Conservation (phyloP, 805 yeast genomes). For the Candida loeiensis region DNA sequence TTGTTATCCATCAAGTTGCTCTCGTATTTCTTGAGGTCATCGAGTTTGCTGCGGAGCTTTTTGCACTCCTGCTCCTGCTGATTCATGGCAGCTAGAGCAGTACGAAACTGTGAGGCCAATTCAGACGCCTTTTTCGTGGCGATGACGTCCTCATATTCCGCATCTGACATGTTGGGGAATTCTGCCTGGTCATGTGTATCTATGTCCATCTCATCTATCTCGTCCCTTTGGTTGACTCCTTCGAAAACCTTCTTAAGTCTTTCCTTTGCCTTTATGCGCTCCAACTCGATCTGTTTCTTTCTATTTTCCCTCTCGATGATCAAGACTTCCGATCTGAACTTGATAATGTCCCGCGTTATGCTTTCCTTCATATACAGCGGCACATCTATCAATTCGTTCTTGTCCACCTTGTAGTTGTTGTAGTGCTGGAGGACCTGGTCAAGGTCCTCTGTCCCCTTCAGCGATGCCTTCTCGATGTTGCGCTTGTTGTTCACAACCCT, state of each 20-base stretch:
- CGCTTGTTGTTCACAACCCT: conserved; percentile 15
- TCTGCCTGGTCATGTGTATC: conserved; percentile 7
- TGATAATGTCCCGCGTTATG: conserved; percentile 51
- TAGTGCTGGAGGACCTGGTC: conserved; percentile 34
- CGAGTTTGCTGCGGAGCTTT: conserved; percentile 20
- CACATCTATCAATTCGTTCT: conserved; percentile 53
- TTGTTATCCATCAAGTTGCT: conserved; percentile 33
- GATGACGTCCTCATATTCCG: conserved; percentile 18
- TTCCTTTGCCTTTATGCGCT: conserved; percentile 46
- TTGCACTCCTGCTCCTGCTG: conserved; percentile 18
- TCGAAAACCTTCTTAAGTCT: conserved; percentile 45
- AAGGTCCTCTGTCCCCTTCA: conserved; percentile 31
- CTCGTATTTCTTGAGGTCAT: conserved; percentile 32
- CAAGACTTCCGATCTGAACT: conserved; percentile 53
- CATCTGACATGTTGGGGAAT: conserved; percentile 18
- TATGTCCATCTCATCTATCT: conserved; percentile 4
- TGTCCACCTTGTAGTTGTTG: conserved; percentile 49
- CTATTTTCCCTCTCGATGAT: conserved; percentile 51
- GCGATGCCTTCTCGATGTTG: conserved; percentile 17
- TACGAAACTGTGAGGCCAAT: conserved; percentile 19
- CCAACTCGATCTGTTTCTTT: conserved; percentile 45
- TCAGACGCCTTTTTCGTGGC: conserved; percentile 23
- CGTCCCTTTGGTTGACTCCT: conserved; percentile 23
- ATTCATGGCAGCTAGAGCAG: conserved; percentile 14
- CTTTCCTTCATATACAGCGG: conserved; percentile 51